These are phyloP conservation scores for Euphorbia schlechtendalii DNA, from an alignment of 441 rosid genomes.

Conservation along the genomic window DNA sequence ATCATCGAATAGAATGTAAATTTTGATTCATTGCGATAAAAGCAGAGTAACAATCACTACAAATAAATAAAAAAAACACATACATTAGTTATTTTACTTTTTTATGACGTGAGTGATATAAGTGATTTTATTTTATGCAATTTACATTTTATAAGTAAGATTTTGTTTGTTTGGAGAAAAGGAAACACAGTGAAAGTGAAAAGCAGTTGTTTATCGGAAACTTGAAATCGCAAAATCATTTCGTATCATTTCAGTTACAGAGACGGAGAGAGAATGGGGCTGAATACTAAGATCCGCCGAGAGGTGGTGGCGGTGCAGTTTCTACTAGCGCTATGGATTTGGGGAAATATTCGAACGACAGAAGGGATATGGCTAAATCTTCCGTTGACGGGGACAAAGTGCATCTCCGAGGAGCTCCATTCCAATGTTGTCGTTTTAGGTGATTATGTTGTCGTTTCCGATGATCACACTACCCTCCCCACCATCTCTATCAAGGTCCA, in stretches of 20 bases:
- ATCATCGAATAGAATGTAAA: no score
- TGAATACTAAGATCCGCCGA: conserved; percentile 25
- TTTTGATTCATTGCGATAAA: no score
- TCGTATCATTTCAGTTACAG: neutral
- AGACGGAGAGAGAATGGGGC: conserved; percentile 43
- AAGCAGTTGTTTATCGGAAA: neutral
- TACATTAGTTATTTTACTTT: no score
- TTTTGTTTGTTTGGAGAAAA: no score
- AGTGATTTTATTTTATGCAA: neutral
- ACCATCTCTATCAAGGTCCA: conserved; percentile 64
- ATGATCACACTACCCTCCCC: conserved; percentile 51
- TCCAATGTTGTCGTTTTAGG: conserved; percentile 71
- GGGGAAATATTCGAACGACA: conserved; percentile 16
- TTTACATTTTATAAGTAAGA: neutral
- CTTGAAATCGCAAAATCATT: neutral
- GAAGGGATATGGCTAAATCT: conserved; percentile 67
- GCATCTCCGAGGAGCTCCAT: conserved; percentile 87
- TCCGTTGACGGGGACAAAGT: conserved; percentile 63
- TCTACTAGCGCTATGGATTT: conserved; percentile 11
- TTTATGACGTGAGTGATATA: no score
- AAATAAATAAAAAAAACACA: no score
- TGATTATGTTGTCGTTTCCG: conserved; percentile 68
- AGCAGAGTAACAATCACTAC: no score
- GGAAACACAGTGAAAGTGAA: neutral
- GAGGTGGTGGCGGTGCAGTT: conserved; percentile 7